Evolutionary conservation across 768 basidiomycete genomes (phyloP), one percentile per base, ranked within the genome.

Genomic region (Lactifluus subvellereus): DNA sequence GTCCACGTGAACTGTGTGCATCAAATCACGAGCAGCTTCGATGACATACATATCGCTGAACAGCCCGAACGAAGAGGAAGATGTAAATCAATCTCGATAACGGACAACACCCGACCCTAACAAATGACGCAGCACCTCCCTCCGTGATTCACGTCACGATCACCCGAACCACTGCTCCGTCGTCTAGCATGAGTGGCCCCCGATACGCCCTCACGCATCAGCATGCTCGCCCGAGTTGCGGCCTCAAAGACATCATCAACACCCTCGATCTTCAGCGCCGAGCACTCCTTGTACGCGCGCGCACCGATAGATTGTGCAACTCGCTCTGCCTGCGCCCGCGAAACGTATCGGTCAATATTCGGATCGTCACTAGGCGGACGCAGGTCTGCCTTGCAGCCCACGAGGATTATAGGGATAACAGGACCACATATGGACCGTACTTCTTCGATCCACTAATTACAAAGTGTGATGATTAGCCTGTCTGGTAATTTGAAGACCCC

Each of bases 221-320:
- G 76, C 91, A 98, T 97, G 72, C 93, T 94, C 50, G 93, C 94
- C 49, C 97, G 80, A 11, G 97, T 98, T 37, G 97, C 97, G 0
- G 91, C 89, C 77, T 99, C 97, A 69, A 98, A 99, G 50, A 98
- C 92, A 69, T 97, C 92, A 74, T 98, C 97, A 14, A 96, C 94
- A 58, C 94, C 94, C 76, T 91, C 87, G 57, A 91, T 89, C 76
- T 86, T 89, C 54, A 95, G 79, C 33, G 94, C 89, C 10, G 90
- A 92, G 69, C 94, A 97, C 73, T 98, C 96, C 73, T 93, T 94
- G 79, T 98, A 98, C 47, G 86, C 89, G 32, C 92, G 84, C 33
- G 96, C 96, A 32, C 95, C 94, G 66, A 98, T 98, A 42, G 78
- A 80, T 35, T 79, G 77, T 3, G 94, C 92, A 22, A 91, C 89